phyloP scores from a whole-genome alignment of 129 eudicot genomes.

The Tagetes patula region DNA sequence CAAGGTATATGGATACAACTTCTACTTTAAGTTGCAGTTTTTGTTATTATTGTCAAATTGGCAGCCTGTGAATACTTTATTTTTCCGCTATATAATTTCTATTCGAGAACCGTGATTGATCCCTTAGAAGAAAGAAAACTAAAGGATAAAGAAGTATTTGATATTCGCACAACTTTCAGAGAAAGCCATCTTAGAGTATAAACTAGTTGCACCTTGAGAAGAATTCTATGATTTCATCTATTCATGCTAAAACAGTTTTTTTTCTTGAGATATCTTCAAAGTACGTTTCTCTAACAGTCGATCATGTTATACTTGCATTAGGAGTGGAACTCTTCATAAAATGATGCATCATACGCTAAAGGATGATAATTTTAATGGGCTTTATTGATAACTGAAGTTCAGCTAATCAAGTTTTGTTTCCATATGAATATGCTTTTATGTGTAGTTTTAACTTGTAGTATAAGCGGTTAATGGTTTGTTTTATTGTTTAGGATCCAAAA shows the following conservation, averaged over 20 bases:
- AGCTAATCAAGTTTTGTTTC: neutral
- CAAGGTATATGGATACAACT: conserved; percentile 48
- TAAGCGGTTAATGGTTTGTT: conserved; percentile 13
- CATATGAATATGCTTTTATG: conserved; percentile 1
- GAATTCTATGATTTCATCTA: neutral
- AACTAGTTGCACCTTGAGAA: conserved; percentile 4
- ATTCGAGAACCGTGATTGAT: conserved; percentile 1
- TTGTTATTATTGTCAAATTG: too few species aligned
- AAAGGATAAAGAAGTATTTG: neutral
- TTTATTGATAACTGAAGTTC: neutral
- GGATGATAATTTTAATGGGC: conserved; percentile 2
- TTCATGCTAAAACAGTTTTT: neutral
- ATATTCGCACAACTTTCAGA: neutral
- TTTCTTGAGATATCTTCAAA: neutral
- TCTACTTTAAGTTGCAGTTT: too few species aligned
- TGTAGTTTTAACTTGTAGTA: neutral
- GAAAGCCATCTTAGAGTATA: neutral
- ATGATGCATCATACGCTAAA: conserved; percentile 13
- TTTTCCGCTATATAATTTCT: neutral
- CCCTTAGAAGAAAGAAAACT: neutral
- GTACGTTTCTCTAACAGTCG: conserved; percentile 1
- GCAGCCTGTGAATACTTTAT: neutral
- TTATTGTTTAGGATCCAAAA: conserved; percentile 71
- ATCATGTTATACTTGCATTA: neutral
- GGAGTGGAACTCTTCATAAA: conserved; percentile 3